These are phyloP conservation scores for Pseudocercospora cruenta DNA, from an alignment of 2,329 filamentous ascomycete genomes.

Conservation along the genomic window DNA sequence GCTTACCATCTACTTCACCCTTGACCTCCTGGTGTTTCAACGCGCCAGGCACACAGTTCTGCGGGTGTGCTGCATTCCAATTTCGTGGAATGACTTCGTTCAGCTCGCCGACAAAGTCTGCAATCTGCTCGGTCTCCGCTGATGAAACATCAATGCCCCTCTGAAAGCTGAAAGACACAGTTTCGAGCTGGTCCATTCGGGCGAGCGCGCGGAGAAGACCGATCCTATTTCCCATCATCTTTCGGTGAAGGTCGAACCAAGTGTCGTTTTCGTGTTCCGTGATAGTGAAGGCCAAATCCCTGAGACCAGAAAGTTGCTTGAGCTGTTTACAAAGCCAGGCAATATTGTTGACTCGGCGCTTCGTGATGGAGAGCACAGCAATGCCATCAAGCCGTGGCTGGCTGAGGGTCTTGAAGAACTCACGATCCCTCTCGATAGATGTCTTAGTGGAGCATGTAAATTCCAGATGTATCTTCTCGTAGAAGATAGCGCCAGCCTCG, in stretches of 20 bases:
- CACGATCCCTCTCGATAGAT: not conserved
- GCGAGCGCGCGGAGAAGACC: not conserved
- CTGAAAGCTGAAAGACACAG: not conserved
- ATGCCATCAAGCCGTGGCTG: not conserved
- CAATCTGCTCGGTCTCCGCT: not conserved
- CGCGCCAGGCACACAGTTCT: not conserved
- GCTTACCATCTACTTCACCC: not conserved
- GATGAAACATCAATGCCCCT: not conserved
- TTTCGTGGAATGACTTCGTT: not conserved
- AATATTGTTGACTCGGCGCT: not conserved
- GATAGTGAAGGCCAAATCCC: not conserved
- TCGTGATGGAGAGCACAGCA: not conserved
- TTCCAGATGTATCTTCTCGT: not conserved
- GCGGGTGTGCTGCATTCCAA: not conserved
- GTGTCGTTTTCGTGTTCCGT: not conserved
- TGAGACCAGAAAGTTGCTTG: not conserved
- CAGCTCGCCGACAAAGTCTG: not conserved
- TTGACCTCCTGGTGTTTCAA: not conserved
- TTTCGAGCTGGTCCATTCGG: not conserved
- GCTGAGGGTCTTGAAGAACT: not conserved
- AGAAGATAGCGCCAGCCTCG: slow-evolving; percentile 7
- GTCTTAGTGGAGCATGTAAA: not conserved
- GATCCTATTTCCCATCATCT: not conserved
- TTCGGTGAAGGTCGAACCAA: not conserved
- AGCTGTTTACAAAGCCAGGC: not conserved